Conservation (phyloP, 495 filamentous ascomycete species). For the Cercophora samala region DNA sequence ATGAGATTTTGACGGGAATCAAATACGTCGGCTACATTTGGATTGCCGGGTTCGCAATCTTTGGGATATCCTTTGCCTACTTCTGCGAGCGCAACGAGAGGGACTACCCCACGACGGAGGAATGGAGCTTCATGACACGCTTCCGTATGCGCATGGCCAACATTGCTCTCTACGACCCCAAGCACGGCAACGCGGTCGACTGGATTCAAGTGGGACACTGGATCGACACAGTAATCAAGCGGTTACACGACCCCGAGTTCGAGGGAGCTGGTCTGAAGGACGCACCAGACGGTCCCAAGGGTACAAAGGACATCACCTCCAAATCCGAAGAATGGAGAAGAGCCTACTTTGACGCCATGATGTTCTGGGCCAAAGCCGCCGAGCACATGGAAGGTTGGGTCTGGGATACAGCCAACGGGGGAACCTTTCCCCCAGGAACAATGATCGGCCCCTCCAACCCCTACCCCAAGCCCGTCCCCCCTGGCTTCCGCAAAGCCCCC, state of each 20-base stretch:
- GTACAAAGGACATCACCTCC: constrained; percentile 58
- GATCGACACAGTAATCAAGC: constrained; percentile 51
- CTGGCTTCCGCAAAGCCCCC: constrained; percentile 54
- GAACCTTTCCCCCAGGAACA: constrained; percentile 64
- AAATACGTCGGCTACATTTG: constrained; percentile 59
- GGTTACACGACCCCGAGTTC: constrained; percentile 59
- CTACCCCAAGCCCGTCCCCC: constrained; percentile 66
- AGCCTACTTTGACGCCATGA: constrained; percentile 76
- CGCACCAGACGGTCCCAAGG: constrained; percentile 28
- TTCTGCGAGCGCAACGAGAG: constrained; percentile 70
- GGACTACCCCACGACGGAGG: constrained; percentile 66
- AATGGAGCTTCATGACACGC: constrained; percentile 66
- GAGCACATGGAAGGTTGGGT: constrained; percentile 80
- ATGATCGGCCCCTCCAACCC: constrained; percentile 82
- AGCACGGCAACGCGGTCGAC: constrained; percentile 51
- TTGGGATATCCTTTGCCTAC: constrained; percentile 55
- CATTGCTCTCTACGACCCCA: constrained; percentile 53
- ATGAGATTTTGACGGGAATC: constrained; percentile 56
- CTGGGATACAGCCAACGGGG: constrained; percentile 58
- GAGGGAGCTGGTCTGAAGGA: constrained; percentile 65
- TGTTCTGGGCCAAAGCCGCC: constrained; percentile 69
- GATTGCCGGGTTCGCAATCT: constrained; percentile 50
- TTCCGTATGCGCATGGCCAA: constrained; percentile 58
- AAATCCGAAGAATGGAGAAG: constrained; percentile 79
- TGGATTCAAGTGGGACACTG: constrained; percentile 60